Percentiles rank a stretch among this genome's conserved stretches.
Conservation (phyloP, 139 green algal genomes). For the Coelastrella sp. region DNA sequence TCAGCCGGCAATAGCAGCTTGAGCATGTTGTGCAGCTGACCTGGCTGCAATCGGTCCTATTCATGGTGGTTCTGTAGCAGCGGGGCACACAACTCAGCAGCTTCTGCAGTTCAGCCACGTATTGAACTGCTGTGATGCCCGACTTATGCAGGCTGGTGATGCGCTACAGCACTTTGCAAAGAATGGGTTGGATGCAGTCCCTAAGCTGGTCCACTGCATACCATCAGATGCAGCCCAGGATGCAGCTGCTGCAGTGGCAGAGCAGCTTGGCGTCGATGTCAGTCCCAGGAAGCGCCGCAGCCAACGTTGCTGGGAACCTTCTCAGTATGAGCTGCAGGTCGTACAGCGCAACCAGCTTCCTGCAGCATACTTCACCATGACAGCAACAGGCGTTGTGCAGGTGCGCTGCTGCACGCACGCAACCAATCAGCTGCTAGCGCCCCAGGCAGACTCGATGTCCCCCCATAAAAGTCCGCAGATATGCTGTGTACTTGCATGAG, state of each 20-base stretch:
- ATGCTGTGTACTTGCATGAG: no score
- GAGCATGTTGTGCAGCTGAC: no score
- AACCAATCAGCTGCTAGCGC: no score
- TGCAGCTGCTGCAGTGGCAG: neutral
- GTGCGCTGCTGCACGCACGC: no score
- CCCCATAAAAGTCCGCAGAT: no score
- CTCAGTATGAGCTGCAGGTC: conserved; percentile 10
- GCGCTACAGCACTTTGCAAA: conserved; percentile 10
- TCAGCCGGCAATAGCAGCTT: no score
- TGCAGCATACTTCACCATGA: conserved; percentile 10
- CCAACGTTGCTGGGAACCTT: neutral
- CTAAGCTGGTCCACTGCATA: conserved; percentile 11
- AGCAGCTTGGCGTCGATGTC: neutral
- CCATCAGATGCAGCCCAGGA: neutral
- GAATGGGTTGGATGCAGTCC: neutral
- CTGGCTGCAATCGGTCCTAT: no score
- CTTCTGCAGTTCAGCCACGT: neutral
- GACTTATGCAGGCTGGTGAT: neutral
- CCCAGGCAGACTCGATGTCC: no score
- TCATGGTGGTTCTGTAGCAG: no score
- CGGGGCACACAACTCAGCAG: no score
- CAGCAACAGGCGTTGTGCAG: conserved; percentile 34
- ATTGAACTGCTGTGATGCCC: neutral
- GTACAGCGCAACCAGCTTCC: neutral
- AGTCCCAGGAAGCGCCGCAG: conserved; percentile 18